Percentiles rank a stretch among this genome's conserved stretches.
These are phyloP conservation scores for Stephanodiscus triporus DNA, from an alignment of 108 stramenopile genomes.

Conservation along the genomic window DNA sequence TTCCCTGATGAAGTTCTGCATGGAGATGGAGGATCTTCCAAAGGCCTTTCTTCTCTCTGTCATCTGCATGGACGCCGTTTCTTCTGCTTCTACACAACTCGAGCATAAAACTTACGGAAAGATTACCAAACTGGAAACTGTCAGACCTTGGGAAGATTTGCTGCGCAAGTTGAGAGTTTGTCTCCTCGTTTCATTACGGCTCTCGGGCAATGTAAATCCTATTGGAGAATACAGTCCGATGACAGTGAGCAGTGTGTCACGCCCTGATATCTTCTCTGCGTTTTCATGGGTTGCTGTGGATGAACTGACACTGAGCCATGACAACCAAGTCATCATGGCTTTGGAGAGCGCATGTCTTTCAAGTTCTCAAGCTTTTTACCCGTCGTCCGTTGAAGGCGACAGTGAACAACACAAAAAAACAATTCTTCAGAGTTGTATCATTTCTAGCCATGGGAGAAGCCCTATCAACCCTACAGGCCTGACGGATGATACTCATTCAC, in stretches of 20 bases:
- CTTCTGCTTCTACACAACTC: conserved; percentile 53
- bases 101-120: conserved; percentile 79
- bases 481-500: conserved; percentile 36
- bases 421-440: conserved; percentile 43
- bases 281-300: conserved; percentile 79
- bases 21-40: conserved; percentile 64
- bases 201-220: conserved; percentile 56
- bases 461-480: conserved; percentile 39
- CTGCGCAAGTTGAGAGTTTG: conserved; percentile 79
- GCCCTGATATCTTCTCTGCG: conserved; percentile 66
- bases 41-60: conserved; percentile 75
- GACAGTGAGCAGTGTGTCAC: conserved; percentile 63
- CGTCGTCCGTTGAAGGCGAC: conserved; percentile 66
- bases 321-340: conserved; percentile 57
- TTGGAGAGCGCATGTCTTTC: conserved; percentile 73
- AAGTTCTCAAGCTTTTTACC: conserved; percentile 65
- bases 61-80: conserved; percentile 67
- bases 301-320: conserved; percentile 71
- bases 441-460: conserved; percentile 9
- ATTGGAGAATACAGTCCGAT: conserved; percentile 62
- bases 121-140: conserved; percentile 31
- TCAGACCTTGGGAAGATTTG: conserved; percentile 64
- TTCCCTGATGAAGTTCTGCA: conserved; percentile 60
- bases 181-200: conserved; percentile 68
- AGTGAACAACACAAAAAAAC: conserved; percentile 14